Conservation (phyloP, 78 protist species). For the Guillardia theta region DNA sequence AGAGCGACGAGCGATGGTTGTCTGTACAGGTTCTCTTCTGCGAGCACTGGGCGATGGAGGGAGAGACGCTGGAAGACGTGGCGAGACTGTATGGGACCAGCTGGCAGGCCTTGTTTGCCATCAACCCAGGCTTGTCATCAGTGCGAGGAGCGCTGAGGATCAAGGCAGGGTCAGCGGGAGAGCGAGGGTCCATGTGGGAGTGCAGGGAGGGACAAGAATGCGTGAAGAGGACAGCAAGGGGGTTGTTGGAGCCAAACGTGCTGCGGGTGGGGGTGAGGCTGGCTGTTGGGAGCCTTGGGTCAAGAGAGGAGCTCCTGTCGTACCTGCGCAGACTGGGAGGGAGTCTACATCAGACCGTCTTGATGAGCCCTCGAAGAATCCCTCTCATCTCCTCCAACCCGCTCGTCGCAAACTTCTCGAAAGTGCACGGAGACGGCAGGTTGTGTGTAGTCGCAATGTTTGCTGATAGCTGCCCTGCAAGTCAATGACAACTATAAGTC, state of each 20-base stretch:
- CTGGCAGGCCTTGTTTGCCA: not conserved
- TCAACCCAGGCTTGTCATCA: not conserved
- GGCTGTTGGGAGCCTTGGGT: not conserved
- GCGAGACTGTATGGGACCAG: not conserved
- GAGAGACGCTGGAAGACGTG: not conserved
- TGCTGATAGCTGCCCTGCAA: too few species aligned
- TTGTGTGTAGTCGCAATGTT: too few species aligned
- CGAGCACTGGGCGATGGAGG: not conserved
- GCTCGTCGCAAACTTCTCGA: not conserved
- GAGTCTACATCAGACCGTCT: not conserved
- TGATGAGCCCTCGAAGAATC: not conserved
- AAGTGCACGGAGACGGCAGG: too few species aligned
- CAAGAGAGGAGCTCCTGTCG: not conserved
- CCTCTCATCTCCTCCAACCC: not conserved
- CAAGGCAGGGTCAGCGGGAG: not conserved
- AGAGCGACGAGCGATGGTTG: not conserved
- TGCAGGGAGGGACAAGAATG: not conserved
- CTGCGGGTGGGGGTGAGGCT: not conserved
- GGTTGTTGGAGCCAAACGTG: not conserved
- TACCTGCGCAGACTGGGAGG: not conserved
- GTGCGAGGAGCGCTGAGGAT: too few species aligned
- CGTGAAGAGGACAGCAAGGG: not conserved
- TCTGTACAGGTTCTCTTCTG: not conserved
- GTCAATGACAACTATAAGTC: too few species aligned
- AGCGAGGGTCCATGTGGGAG: not conserved